phyloP scores from a whole-genome alignment of 179 eudicot species.

The Carnegiea gigantea region DNA sequence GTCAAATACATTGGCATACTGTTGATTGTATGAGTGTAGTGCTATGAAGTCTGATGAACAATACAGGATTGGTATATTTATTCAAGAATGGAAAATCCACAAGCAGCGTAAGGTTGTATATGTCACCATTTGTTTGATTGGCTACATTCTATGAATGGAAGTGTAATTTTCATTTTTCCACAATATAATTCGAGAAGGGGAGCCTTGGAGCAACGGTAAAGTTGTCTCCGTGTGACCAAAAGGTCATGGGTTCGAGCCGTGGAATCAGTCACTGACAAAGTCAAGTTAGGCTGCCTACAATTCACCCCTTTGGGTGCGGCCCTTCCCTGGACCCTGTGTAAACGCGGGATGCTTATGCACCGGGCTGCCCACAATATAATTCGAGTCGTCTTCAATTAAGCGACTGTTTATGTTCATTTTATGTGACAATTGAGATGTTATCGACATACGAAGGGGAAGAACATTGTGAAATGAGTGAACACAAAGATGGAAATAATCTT shows the following conservation, averaged over 20 bases:
- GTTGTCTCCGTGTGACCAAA: too few relatives aligned
- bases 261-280: too few relatives aligned
- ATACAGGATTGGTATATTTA: not conserved
- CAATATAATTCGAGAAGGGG: not conserved
- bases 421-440: not conserved
- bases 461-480: not conserved
- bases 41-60: not conserved
- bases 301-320: too few relatives aligned
- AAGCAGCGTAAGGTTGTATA: not conserved
- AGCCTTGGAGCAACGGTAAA: too few relatives aligned
- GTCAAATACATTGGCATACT: not conserved
- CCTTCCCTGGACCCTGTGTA: too few relatives aligned
- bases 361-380: not conserved
- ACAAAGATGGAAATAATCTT: not conserved
- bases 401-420: not conserved
- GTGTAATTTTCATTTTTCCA: not conserved
- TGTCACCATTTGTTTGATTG: not conserved
- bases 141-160: not conserved
- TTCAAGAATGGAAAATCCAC: not conserved
- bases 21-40: not conserved
- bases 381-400: not conserved
- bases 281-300: too few relatives aligned
- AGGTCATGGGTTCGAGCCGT: too few relatives aligned
- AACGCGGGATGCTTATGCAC: too few relatives aligned
- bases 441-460: not conserved